Base-by-base conservation (phyloP, 257 asterid genomes). In the Solanum chilense region DNA sequence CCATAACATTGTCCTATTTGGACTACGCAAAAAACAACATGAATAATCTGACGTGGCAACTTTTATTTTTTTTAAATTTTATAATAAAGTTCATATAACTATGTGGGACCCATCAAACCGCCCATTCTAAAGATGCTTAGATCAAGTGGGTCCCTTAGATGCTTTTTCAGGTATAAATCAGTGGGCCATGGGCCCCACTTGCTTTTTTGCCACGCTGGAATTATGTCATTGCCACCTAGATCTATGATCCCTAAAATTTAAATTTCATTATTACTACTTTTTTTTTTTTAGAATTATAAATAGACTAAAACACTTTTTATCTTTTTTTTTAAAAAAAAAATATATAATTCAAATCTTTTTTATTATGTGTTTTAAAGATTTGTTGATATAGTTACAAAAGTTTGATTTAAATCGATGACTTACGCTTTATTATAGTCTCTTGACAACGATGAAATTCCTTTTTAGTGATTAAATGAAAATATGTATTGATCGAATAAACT, bases 171-270 rank as follows among this genome's bases (percentile, higher is more conserved):
- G 68, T 62, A 74, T 71, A 68, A 86, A 58, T 62, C 94, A 84
- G 91, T 92, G 92, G 87, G 49, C 69, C 2, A 4, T 33, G 92
- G 94, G 90, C 2, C 92, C 94, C 89, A 87, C 90, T 29, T 80
- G 81, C 78, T 88, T 88, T 13, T 76, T 35, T 84, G 85, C 93
- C 96, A 93, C 89, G 94, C 88, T 87, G 94, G 94, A 91, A 90
- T 90, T 37, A 70, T 82, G 91, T 92, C 93, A 92, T 85, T 83
- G n/a, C 85, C 91, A 60, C 88, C 42, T 45, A 21, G 41, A 33
- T 88, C 70, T 60, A 78, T 83, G 29, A 23, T 35, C 64, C 27
- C 12, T 75, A 76, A 66, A 87, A 56, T 80, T 15, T 77, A 35
- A 74, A 74, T 73, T 31, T 31, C 16, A 73, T 10, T 35, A 74